Evolutionary conservation across 768 basidiomycete genomes (phyloP), one percentile per base, ranked within the genome.

Genomic region (Serendipita sp.): DNA sequence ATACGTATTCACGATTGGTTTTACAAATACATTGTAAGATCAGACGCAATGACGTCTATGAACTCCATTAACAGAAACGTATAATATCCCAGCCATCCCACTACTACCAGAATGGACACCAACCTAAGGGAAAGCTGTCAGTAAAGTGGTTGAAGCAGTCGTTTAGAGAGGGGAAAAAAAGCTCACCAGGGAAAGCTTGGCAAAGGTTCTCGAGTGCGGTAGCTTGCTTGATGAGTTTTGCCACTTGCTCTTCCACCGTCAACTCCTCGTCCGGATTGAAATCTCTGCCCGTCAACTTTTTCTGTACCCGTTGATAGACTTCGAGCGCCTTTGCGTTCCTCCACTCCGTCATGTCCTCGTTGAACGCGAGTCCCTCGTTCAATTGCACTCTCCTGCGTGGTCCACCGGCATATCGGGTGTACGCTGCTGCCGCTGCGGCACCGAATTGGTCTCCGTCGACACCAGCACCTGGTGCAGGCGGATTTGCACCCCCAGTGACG

Each of bases 221-320:
- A 13, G 78, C 79, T 64, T 79, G 76, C 35, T 71, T 70, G 44
- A 80, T 78, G n/a, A 80, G 72, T 64, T 74, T 73, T 67, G 76
- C 74, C 18, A 80, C 79, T 67, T 80, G 79, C 10, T 73, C 72
- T 51, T 75, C 71, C 41, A 79, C 77, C 16, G 71, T 70, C 15
- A 79, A 69, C 5, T 72, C 69, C 35, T 71, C 70, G 18, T 75
- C 71, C 5, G 76, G 74, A 70, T 79, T 78, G 73, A 79, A 79
- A 67, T 80, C 79, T 34, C 77, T 71, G 34, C 78, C 78, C 11
- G 75, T 77, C 54, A 80, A 71, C 72, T 80, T 80, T 60, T 77
- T 74, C 68, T 75, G 69, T 1, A 80, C 77, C 3, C 79, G 74
- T 18, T 77, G 75, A 64, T 79, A 75, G 51, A 79, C 78, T 56